phyloP scores from a whole-genome alignment of 352 stramenopile genomes.

The Aphanomyces invadans region DNA sequence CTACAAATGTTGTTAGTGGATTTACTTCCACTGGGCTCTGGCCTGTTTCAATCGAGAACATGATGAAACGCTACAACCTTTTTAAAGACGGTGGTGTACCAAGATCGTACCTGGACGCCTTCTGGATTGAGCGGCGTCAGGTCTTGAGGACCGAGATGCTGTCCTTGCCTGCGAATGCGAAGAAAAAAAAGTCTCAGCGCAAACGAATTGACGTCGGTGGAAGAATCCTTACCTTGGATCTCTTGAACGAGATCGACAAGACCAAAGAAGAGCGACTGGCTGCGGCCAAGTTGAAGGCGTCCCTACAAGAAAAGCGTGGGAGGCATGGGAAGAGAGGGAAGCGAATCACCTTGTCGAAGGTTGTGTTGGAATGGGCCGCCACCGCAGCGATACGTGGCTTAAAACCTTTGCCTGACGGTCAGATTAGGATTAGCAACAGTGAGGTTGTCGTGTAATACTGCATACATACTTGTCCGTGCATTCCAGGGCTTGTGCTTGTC shows the following conservation, averaged over 20 bases:
- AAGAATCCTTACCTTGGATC: not conserved
- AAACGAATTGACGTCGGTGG: not conserved
- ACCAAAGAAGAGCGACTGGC: not conserved
- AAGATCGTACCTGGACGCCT: not conserved
- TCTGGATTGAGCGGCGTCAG: not conserved
- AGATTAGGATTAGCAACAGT: too few species aligned
- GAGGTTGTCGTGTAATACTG: too few species aligned
- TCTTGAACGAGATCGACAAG: not conserved
- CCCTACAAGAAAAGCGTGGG: too few species aligned
- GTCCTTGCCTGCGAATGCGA: not conserved
- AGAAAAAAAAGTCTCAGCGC: not conserved
- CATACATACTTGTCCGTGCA: too few species aligned
- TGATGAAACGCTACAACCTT: not conserved
- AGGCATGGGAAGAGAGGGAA: too few species aligned
- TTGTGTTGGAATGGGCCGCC: too few species aligned
- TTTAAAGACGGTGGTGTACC: not conserved
- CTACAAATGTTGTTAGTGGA: not conserved
- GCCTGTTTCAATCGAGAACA: not conserved
- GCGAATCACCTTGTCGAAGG: too few species aligned
- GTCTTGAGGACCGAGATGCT: not conserved
- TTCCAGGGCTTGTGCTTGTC: too few species aligned
- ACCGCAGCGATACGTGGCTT: too few species aligned
- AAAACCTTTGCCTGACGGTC: too few species aligned
- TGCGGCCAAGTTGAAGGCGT: too few species aligned
- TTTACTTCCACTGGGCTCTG: not conserved